Conservation (phyloP, 148 eudicot genomes). For the Rhododendron simsii region DNA sequence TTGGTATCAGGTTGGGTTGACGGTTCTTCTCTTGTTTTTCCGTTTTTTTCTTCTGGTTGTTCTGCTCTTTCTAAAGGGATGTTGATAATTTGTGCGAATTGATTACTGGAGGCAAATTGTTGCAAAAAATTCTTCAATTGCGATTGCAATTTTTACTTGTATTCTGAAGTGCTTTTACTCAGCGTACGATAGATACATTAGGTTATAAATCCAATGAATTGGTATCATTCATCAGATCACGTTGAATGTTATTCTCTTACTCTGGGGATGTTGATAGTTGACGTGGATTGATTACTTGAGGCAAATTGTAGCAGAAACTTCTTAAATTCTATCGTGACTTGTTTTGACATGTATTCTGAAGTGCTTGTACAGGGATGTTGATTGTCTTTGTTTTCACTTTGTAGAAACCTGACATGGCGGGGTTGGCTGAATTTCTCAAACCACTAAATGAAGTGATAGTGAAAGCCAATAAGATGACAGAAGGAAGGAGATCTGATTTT, state of each 20-base stretch:
- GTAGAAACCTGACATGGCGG: constrained; percentile 88
- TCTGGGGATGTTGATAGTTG: neutral
- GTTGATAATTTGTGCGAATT: neutral
- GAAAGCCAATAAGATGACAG: constrained; percentile 70
- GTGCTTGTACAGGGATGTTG: neutral
- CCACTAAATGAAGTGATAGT: constrained; percentile 73
- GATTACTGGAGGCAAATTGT: neutral
- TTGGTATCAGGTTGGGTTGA: neutral
- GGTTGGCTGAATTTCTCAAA: constrained; percentile 70
- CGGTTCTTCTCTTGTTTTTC: neutral
- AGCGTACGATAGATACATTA: neutral
- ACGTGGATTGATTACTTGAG: neutral
- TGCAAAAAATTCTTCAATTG: neutral
- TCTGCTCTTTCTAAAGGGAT: neutral
- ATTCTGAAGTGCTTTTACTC: neutral
- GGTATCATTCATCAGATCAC: neutral
- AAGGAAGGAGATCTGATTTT: constrained; percentile 72
- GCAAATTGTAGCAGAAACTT: neutral
- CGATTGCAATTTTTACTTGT: neutral
- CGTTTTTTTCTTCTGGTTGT: neutral
- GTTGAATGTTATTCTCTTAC: neutral
- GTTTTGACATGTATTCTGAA: neutral
- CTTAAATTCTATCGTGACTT: neutral
- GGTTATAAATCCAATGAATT: neutral
- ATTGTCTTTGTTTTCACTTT: constrained; percentile 4